Evolutionary conservation across 2,329 filamentous ascomycete genomes (phyloP).

Genomic region (Neofusicoccum sp.): DNA sequence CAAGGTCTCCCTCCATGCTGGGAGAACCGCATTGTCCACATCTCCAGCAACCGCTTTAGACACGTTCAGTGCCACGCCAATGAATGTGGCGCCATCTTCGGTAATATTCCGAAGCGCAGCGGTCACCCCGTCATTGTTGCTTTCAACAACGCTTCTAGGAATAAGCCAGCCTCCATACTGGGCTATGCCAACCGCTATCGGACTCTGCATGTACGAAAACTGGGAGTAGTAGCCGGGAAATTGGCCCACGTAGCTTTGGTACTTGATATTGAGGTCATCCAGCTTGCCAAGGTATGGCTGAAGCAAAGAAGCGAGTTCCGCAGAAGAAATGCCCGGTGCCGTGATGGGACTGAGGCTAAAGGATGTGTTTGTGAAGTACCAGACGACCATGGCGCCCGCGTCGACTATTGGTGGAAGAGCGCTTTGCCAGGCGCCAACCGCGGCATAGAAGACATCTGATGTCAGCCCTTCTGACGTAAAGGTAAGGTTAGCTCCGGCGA

Average conservation of each 20-base stretch:
- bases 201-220: constrained; percentile 10
- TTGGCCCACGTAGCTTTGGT: not conserved
- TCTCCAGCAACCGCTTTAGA: constrained; percentile 22
- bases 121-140: constrained; percentile 27
- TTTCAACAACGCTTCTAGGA: constrained; percentile 1
- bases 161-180: constrained; percentile 30
- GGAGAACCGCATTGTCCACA: constrained; percentile 5
- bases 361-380: constrained; percentile 27
- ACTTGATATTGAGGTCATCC: not conserved
- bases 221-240: constrained; percentile 4
- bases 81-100: constrained; percentile 21
- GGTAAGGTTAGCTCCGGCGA: constrained; percentile 31
- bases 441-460: not conserved
- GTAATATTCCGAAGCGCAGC: constrained; percentile 8
- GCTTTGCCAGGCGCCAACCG: not conserved
- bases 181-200: constrained; percentile 31
- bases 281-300: constrained; percentile 31
- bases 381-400: constrained; percentile 25
- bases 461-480: not conserved
- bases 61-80: constrained; percentile 24
- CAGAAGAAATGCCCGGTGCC: not conserved
- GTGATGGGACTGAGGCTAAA: constrained; percentile 17
- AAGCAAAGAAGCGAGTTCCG: constrained; percentile 16
- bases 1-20: not conserved
- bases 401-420: not conserved